Evolutionary conservation across 805 yeast species (phyloP), one percentile per base, ranked within the genome.

Genomic region (Cephaloascus albidus): DNA sequence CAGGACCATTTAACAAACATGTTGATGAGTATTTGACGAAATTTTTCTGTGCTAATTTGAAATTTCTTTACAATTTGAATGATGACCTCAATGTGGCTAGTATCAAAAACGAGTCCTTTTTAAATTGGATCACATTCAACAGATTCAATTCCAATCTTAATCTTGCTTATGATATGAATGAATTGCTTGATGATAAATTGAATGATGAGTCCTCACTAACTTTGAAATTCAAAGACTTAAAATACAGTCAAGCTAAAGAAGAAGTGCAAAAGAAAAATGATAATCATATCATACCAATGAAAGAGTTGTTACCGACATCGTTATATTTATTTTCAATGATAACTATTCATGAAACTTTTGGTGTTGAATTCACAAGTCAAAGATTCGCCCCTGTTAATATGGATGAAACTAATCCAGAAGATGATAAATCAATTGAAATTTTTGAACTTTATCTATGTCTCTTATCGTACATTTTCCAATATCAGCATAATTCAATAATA

Each of bases 391-490:
- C 16, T 5, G 33, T n/a, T 16, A 16, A 31, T 31, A 8, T 31
- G 33, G 18, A 31, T 23, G 33, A 31, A 8, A 12, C 14, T 3
- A 16, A 30, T 14, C 19, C 36, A 20, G 27, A 30, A 10, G 38
- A 32, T 18, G 40, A 35, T 20, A 28, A n/a, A 3, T 15, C 17
- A 15, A 37, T 36, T 40, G 36, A 44, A 40, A 20, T 45, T 8
- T 44, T 50, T 16, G 63, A 57, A 18, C 38, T 60, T 19, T 61
- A 68, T 64, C 46, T 67, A n/a, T 55, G 65, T 37, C 49, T 62
- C 14, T 43, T 60, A 18, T 65, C 72, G 0, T 67, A 63, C 39
- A 51, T 58, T 19, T 57, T 55, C 40, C 68, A 61, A 36, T 63
- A 64, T 42, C 71, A 66, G 41, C 58, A 60, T 44, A 51, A 48